Conservation (phyloP, 164 flowering plant genomes). For the Magnolia kwangsiensis region DNA sequence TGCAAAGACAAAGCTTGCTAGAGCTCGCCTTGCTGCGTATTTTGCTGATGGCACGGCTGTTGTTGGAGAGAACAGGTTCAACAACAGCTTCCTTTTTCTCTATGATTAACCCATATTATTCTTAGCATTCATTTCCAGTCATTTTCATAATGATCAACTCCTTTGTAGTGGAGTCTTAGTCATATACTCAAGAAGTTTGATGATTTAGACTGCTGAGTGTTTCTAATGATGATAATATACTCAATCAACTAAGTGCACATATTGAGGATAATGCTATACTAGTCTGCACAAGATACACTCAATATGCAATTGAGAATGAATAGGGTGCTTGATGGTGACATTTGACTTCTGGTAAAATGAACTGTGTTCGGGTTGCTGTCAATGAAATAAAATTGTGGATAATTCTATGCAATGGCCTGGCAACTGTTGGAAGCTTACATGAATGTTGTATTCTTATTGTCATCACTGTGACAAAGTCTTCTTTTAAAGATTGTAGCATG, state of each 20-base stretch:
- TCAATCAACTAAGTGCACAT: not conserved
- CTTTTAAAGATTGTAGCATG: too few species aligned
- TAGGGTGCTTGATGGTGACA: too few species aligned
- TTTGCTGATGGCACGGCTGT: slow-evolving; percentile 91
- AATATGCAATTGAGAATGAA: too few species aligned
- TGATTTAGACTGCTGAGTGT: not conserved
- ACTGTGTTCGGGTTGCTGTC: too few species aligned
- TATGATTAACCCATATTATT: not conserved
- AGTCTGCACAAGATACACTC: too few species aligned
- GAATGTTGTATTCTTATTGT: too few species aligned
- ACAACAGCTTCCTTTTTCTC: not conserved
- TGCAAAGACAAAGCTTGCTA: slow-evolving; percentile 87
- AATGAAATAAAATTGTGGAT: too few species aligned
- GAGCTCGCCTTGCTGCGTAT: slow-evolving; percentile 66
- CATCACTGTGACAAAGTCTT: too few species aligned
- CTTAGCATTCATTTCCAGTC: not conserved
- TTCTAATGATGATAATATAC: not conserved
- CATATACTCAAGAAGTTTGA: not conserved
- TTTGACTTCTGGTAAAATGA: too few species aligned
- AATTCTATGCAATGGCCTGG: too few species aligned
- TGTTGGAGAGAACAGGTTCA: slow-evolving; percentile 45
- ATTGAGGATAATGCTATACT: too few species aligned
- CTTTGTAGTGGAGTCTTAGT: not conserved
- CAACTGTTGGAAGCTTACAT: too few species aligned
- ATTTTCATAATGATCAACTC: not conserved